Conservation (phyloP, 164 flowering plant genomes). For the Akebia trifoliata region DNA sequence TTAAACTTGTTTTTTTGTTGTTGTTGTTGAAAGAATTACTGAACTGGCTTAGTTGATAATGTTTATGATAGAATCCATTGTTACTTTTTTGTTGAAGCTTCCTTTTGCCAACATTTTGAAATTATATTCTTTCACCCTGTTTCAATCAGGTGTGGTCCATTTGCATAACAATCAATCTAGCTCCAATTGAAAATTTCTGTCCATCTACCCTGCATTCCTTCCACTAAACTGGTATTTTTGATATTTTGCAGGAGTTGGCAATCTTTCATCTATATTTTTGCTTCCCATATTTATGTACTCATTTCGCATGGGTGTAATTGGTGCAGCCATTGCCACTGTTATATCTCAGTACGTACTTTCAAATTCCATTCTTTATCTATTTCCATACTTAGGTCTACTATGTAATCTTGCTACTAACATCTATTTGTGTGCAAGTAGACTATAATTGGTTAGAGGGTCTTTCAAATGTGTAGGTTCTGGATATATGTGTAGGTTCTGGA, state of each 20-base stretch:
- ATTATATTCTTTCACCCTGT: background rate
- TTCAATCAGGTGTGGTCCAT: constrained; percentile 1
- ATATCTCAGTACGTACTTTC: constrained; percentile 71
- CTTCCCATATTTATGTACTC: constrained; percentile 68
- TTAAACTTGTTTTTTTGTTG: background rate
- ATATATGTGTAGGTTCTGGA: too few species aligned
- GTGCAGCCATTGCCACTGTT: constrained; percentile 90
- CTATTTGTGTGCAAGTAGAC: background rate
- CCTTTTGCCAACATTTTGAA: background rate
- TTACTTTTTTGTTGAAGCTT: background rate
- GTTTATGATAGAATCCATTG: background rate
- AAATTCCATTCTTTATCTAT: constrained; percentile 4
- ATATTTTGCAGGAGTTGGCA: constrained; percentile 68
- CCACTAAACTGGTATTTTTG: constrained; percentile 3
- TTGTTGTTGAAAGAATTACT: background rate
- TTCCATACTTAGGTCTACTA: background rate
- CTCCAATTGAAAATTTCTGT: background rate
- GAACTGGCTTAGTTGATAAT: background rate
- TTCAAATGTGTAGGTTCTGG: too few species aligned
- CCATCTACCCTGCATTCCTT: background rate
- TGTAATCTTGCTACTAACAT: background rate
- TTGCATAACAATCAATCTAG: constrained; percentile 1
- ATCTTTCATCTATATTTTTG: constrained; percentile 57
- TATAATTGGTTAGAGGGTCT: background rate
- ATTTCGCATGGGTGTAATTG: constrained; percentile 63